Base-by-base conservation (phyloP, 192 early-diverging fungal genomes). In the Backusella mclennaniae region DNA sequence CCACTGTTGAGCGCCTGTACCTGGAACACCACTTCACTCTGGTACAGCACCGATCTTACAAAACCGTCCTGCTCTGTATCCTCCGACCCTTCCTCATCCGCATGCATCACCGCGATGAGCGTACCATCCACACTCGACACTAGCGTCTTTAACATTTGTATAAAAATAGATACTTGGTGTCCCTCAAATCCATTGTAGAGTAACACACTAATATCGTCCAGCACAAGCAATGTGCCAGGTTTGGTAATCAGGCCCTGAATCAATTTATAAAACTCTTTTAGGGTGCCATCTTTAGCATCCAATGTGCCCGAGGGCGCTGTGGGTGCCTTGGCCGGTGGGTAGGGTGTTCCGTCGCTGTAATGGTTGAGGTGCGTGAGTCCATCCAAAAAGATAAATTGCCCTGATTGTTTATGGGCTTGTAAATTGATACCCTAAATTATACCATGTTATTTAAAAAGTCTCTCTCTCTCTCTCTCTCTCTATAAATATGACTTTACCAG, bases 161-260 rank as follows among this genome's bases (percentile, higher is more conserved):
- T 56, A 69, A 90, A 82, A 23, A 71, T 77, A 35, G 84, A 21
- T 1, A 86, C 76, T 46, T 86, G 80, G 8, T 59, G 39, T 33
- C 81, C 67, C 5, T 69, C 73, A 78, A 82, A 86, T 42, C 89
- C 89, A 23, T 77, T 82, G 73, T 83, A 85, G 15, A 88, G 23
- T 12, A 90, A 70, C 11, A 84, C 83, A 41, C 82, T 86, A 3
- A 85, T 81, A 80, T 90, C 89, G 67, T 90, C 89, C 63, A 90
- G 38, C 44, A 90, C 85, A 59, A 90, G 70, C 12, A 84, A 81
- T 56, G 84, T 79, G 31, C 73, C 52, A 2, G 63, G 38, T 31
- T 72, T 77, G 6, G 44, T 56, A n/a, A 79, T 66, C 0, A 83
- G 68, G 23, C 69, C 38, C 31, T 76, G 67, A 33, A 87, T 82